A percentile compares a stretch with the other conserved stretches of the same genome.
Conservation (phyloP, 805 yeast species). For the Teunomyces lycoperdinae region DNA sequence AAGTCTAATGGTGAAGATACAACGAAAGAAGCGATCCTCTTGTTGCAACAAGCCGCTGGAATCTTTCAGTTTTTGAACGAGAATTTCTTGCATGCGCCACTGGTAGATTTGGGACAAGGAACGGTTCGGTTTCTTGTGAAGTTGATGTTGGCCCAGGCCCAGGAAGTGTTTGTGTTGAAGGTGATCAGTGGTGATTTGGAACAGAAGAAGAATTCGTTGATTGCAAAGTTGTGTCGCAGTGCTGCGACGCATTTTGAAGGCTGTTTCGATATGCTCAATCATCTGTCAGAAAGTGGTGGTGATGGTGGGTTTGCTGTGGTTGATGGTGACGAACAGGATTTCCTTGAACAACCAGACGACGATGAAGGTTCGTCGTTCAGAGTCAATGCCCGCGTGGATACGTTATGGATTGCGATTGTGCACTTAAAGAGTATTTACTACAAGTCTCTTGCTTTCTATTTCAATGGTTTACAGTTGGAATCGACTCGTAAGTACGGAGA, state of each 20-base stretch:
- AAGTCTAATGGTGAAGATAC: conserved; percentile 12
- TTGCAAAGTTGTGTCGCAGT: conserved; percentile 71
- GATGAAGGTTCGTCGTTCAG: conserved; percentile 10
- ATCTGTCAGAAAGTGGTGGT: conserved; percentile 15
- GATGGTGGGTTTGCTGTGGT: conserved; percentile 5
- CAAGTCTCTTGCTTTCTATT: conserved; percentile 56
- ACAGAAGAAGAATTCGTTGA: conserved; percentile 59
- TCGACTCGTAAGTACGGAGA: conserved; percentile 64
- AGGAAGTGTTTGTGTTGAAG: conserved; percentile 73
- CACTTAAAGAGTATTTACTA: conserved; percentile 55
- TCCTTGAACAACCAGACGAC: conserved; percentile 12
- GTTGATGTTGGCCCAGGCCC: conserved; percentile 82
- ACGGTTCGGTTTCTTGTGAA: conserved; percentile 61
- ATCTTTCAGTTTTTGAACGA: conserved; percentile 68
- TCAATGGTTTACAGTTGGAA: conserved; percentile 56
- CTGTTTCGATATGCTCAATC: conserved; percentile 44
- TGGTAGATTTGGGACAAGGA: conserved; percentile 68
- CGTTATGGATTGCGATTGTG: conserved; percentile 50
- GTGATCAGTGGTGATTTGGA: conserved; percentile 51
- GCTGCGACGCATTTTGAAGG: conserved; percentile 54
- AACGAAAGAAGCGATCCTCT: conserved; percentile 57
- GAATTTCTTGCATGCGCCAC: conserved; percentile 86
- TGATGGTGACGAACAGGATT: conserved; percentile 23
- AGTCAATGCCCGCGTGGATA: conserved; percentile 29
- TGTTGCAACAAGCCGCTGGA: conserved; percentile 76